These are phyloP conservation scores for Gardenia jasminoides DNA, from an alignment of 257 asterid genomes.

Conservation along the genomic window DNA sequence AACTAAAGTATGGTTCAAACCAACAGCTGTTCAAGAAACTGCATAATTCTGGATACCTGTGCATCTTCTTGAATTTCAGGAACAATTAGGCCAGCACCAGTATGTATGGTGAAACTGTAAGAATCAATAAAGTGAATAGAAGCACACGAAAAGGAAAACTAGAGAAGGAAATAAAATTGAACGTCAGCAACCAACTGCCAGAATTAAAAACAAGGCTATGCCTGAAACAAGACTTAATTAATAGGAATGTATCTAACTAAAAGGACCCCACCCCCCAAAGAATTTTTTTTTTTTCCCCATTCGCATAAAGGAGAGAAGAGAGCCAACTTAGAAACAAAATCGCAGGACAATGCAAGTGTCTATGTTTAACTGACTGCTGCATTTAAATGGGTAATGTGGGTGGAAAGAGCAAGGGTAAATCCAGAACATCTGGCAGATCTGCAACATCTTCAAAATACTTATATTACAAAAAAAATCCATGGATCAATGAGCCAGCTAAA, in stretches of 20 bases:
- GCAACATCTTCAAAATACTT: not conserved
- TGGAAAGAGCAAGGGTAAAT: not conserved
- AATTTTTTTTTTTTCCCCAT: not conserved
- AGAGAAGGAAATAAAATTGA: not conserved
- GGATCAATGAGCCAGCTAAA: too few species aligned
- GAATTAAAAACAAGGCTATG: not conserved
- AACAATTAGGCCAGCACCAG: slow-evolving; percentile 89
- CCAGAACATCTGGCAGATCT: not conserved
- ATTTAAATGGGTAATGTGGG: too few species aligned
- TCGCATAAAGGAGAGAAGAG: too few species aligned
- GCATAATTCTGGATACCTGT: slow-evolving; percentile 45
- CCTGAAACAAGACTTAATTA: not conserved
- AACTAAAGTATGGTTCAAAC: not conserved
- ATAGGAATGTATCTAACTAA: not conserved
- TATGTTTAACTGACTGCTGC: not conserved
- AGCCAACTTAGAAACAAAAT: not conserved
- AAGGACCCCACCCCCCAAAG: not conserved
- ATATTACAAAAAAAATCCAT: not conserved
- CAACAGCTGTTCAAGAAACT: not conserved
- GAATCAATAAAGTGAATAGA: not conserved
- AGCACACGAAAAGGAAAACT: not conserved
- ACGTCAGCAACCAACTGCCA: not conserved
- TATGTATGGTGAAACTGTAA: slow-evolving; percentile 78
- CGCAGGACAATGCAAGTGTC: not conserved
- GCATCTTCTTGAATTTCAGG: slow-evolving; percentile 92